These are phyloP conservation scores for Podosphaera leucotricha DNA, from an alignment of 2,329 filamentous ascomycete genomes.

Conservation along the genomic window DNA sequence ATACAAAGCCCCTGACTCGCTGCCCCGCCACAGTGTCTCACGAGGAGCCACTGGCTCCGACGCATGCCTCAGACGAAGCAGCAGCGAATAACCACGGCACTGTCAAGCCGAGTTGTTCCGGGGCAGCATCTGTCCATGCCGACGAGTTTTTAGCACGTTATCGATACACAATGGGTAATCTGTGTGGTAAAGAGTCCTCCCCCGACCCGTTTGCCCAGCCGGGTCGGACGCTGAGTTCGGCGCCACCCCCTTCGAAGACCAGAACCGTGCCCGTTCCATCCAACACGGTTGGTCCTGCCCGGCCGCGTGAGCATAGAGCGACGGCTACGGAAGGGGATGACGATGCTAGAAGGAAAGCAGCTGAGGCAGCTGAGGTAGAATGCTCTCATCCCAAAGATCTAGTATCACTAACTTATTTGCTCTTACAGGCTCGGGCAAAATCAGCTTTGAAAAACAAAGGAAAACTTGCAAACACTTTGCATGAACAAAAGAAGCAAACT, in stretches of 20 bases:
- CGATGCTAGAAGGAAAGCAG: constrained; percentile 50
- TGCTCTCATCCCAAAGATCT: neutral
- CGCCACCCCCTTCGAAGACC: constrained; percentile 18
- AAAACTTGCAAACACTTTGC: constrained; percentile 46
- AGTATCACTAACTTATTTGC: neutral
- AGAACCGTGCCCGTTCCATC: constrained; percentile 26
- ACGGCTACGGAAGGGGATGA: constrained; percentile 20
- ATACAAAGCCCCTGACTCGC: no score
- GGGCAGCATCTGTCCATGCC: neutral
- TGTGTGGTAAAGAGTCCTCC: constrained; percentile 54
- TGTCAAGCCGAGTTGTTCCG: no score
- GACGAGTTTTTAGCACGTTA: neutral
- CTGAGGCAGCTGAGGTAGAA: constrained; percentile 63
- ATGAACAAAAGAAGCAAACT: constrained; percentile 54
- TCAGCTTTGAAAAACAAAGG: constrained; percentile 26
- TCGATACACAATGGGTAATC: constrained; percentile 48
- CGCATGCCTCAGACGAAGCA: no score
- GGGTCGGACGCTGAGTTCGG: constrained; percentile 45
- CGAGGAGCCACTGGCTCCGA: no score
- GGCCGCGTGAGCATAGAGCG: constrained; percentile 37
- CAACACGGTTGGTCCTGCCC: constrained; percentile 29
- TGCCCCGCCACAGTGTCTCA: no score
- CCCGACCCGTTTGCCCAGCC: constrained; percentile 46
- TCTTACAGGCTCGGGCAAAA: constrained; percentile 4
- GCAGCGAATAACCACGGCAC: no score